phyloP scores from a whole-genome alignment of 2,329 filamentous ascomycete genomes.

The Fusarium sp. region DNA sequence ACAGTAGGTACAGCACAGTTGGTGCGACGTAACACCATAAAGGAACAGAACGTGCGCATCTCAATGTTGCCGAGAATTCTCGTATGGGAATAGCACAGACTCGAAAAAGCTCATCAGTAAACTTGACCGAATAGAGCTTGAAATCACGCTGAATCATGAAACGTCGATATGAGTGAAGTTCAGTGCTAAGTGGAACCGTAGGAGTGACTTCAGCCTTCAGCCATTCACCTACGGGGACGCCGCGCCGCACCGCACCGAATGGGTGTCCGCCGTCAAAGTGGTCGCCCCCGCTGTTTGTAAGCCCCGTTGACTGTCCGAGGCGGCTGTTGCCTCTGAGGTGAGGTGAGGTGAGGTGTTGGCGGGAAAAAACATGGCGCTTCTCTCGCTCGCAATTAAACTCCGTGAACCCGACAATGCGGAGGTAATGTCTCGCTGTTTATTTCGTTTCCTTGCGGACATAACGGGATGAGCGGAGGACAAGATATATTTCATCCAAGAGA shows the following conservation, averaged over 20 bases:
- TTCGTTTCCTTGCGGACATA: conserved; percentile 7
- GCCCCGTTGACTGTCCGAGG: conserved; percentile 14
- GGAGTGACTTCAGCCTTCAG: neutral
- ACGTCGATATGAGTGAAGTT: conserved; percentile 33
- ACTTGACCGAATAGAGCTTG: conserved; percentile 18
- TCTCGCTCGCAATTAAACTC: conserved; percentile 44
- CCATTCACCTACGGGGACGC: conserved; percentile 33
- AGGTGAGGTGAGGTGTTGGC: neutral
- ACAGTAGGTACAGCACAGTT: neutral
- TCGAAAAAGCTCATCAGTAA: neutral
- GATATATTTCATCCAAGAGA: conserved; percentile 28
- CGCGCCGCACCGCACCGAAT: conserved; percentile 21
- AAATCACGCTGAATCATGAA: conserved; percentile 34
- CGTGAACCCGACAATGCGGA: conserved; percentile 46
- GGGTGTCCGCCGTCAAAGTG: conserved; percentile 18
- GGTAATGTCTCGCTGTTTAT: conserved; percentile 21
- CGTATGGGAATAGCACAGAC: conserved; percentile 23
- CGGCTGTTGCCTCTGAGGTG: neutral
- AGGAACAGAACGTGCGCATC: neutral
- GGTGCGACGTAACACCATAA: conserved; percentile 8
- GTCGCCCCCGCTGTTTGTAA: conserved; percentile 32
- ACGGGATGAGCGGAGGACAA: conserved; percentile 31
- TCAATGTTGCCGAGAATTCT: conserved; percentile 1
- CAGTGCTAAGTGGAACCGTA: conserved; percentile 22
- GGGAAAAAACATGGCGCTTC: conserved; percentile 28